Base-by-base conservation (phyloP, 1,284 basidiomycete species). In the Moniliella sp. region DNA sequence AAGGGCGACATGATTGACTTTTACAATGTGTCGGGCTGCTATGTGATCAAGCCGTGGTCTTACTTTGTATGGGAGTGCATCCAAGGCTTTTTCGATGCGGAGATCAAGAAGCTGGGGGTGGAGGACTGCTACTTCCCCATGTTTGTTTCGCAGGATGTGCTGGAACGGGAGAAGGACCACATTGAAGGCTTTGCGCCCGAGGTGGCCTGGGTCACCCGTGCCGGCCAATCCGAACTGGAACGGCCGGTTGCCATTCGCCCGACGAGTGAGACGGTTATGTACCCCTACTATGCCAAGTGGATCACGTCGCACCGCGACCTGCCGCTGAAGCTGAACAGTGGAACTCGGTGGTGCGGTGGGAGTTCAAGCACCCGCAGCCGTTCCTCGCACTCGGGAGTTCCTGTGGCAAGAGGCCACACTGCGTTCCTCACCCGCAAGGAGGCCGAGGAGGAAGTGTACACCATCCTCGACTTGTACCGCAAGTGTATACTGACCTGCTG, bases 391-490 rank as follows among this genome's bases (percentile, higher is more conserved):
- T 2, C 80, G 91, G 56, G 88, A 97, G 66, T 99, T 94, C 71
- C 68, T 99, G 19, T 99, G 91, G 88, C 88, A 99, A 66, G 91
- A 99, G 88, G 88, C 28, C 88, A 99, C 68, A 94, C 91, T 4
- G 91, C 88, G 2, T 75, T 79, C 65, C 68, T 91, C 32, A 80
- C 78, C 46, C 78, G 84, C 62, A 57, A 68, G 9, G 84, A 91
- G 62, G 88, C 88, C 23, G 86, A 82, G 57, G 67, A 66, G 40
- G 91, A 97, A 65, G 88, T 97, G 8, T 72, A 70, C 28, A 71
- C 88, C 42, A 97, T 99, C 51, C 76, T 99, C 49, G 83, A 91
- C 36, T 75, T 94, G 41, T 99, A 99, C 67, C 74, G 21, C 75
- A 75, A 39, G 78, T 97, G n/a, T 97, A 88, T 66, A 80, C 86